A percentile compares a stretch with the other conserved stretches of the same genome.
These are phyloP conservation scores for Diaporthe batatas DNA, from an alignment of 2,329 filamentous ascomycete species.

Conservation along the genomic window DNA sequence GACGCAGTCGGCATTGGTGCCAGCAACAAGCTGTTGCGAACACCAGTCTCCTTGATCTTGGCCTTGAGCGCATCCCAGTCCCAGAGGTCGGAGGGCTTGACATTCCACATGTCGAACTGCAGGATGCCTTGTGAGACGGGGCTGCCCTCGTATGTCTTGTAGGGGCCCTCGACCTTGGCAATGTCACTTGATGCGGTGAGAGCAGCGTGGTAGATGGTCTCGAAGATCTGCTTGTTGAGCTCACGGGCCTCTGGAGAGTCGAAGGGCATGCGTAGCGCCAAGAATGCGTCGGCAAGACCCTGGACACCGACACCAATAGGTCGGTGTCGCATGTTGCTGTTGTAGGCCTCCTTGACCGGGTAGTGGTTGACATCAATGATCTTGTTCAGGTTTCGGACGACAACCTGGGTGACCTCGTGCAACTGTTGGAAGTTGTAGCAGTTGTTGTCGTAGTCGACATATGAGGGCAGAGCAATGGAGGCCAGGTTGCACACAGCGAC, in stretches of 20 bases:
- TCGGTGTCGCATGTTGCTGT: constrained; percentile 97
- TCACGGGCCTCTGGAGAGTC: constrained; percentile 94
- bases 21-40: constrained; percentile 94
- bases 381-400: constrained; percentile 96
- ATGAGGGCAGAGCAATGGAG: constrained; percentile 91
- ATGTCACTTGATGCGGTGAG: constrained; percentile 90
- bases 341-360: constrained; percentile 91
- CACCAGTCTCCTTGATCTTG: constrained; percentile 91
- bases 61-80: constrained; percentile 93
- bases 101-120: constrained; percentile 99
- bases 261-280: constrained; percentile 95
- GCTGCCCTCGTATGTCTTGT: constrained; percentile 92
- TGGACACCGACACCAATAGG: constrained; percentile 97
- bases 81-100: constrained; percentile 94
- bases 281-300: constrained; percentile 97
- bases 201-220: constrained; percentile 98
- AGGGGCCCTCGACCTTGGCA: constrained; percentile 85
- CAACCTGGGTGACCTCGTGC: constrained; percentile 92
- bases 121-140: constrained; percentile 95
- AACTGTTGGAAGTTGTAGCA: constrained; percentile 97
- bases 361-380: constrained; percentile 99
- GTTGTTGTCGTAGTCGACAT: constrained; percentile 86
- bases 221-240: constrained; percentile 98
- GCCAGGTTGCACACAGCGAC: constrained; percentile 99
- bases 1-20: constrained; percentile 98